Conservation (phyloP, 371 early-diverging fungal genomes). For the Lichtheimia corymbifera region DNA sequence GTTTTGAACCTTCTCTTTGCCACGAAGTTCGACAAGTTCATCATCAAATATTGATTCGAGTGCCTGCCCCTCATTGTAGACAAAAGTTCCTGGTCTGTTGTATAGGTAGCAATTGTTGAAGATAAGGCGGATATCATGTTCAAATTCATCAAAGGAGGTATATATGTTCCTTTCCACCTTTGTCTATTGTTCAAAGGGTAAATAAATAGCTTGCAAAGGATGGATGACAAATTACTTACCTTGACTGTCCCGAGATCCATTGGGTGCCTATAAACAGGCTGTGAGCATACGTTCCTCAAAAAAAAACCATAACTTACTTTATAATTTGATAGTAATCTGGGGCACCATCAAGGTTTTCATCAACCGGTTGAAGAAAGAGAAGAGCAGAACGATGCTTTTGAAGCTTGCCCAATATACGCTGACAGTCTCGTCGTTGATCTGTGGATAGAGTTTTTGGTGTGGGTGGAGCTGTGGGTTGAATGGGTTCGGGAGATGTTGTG, state of each 20-base stretch:
- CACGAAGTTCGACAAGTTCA: conserved; percentile 43
- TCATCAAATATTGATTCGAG: conserved; percentile 46
- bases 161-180: conserved; percentile 71
- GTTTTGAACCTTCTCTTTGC: conserved; percentile 37
- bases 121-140: conserved; percentile 64
- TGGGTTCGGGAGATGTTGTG: conserved; percentile 12
- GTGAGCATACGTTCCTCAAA: neutral
- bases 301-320: conserved; percentile 23
- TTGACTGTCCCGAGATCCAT: conserved; percentile 93
- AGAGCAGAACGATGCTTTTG: conserved; percentile 57
- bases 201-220: too few relatives aligned
- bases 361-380: conserved; percentile 70
- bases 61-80: conserved; percentile 48
- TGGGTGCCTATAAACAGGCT: conserved; percentile 72
- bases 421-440: conserved; percentile 42
- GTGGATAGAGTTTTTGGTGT: conserved; percentile 18
- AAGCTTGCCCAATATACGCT: conserved; percentile 50
- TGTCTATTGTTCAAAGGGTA: conserved; percentile 42
- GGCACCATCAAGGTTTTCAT: conserved; percentile 58
- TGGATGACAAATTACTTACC: neutral
- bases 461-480: neutral
- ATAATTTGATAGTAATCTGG: conserved; percentile 42
- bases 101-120: conserved; percentile 58
- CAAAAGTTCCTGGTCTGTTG: conserved; percentile 50
- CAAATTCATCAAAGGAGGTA: conserved; percentile 56